These are phyloP conservation scores for Stephanodiscus minutulus DNA, from an alignment of 108 stramenopile genomes.

Conservation along the genomic window DNA sequence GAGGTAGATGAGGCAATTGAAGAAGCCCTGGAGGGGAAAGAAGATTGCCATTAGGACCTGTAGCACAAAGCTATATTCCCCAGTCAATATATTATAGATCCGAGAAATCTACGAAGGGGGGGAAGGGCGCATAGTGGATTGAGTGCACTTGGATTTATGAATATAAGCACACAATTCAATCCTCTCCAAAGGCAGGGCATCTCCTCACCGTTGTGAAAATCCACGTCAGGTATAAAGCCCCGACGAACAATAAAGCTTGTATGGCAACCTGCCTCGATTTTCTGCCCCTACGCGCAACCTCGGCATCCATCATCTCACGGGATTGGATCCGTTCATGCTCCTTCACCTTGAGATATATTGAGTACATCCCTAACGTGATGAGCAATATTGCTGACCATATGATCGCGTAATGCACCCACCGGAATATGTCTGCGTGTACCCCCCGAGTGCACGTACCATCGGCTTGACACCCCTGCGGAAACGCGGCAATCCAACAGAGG, in stretches of 20 bases:
- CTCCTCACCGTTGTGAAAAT: conserved; percentile 46
- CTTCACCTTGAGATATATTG: conserved; percentile 37
- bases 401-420: conserved; percentile 41
- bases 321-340: conserved; percentile 10
- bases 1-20: conserved; percentile 54
- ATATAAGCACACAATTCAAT: too few relatives aligned
- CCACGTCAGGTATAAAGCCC: conserved; percentile 51
- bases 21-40: conserved; percentile 64
- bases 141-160: too few relatives aligned
- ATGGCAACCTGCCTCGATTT: conserved; percentile 42
- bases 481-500: conserved; percentile 45
- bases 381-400: conserved; percentile 45
- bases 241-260: conserved; percentile 43
- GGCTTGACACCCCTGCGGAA: conserved; percentile 20
- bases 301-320: conserved; percentile 8
- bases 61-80: conserved; percentile 30
- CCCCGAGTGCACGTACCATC: conserved; percentile 31
- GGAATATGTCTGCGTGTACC: conserved; percentile 28
- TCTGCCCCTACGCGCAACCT: conserved; percentile 8
- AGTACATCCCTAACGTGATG: conserved; percentile 39
- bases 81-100: conserved; percentile 30
- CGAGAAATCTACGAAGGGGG: conserved; percentile 25
- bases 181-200: background rate
- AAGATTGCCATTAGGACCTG: conserved; percentile 50
- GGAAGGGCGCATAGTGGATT: background rate